Percentiles rank a stretch among this genome's conserved stretches.
These are phyloP conservation scores for Ophiostoma angusticollis DNA, from an alignment of 2,329 filamentous ascomycete genomes.

Conservation along the genomic window DNA sequence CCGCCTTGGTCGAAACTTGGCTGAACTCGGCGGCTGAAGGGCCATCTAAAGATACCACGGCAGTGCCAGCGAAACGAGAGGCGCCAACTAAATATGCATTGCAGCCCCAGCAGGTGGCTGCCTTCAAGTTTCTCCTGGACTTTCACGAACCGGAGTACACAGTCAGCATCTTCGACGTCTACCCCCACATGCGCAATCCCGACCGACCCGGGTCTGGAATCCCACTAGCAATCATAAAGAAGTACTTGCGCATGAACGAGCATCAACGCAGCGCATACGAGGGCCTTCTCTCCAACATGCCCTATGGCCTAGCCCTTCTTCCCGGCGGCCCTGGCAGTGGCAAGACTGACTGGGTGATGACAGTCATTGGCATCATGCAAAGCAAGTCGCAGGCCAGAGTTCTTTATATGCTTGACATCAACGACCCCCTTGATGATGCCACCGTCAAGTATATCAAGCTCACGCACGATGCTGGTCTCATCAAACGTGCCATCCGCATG, in stretches of 20 bases:
- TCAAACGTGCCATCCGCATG: slow-evolving; percentile 15
- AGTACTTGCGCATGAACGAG: slow-evolving; percentile 22
- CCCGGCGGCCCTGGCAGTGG: slow-evolving; percentile 35
- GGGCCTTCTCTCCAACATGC: slow-evolving; percentile 24
- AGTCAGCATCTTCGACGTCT: slow-evolving; percentile 14
- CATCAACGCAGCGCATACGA: slow-evolving; percentile 27
- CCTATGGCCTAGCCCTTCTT: slow-evolving; percentile 30
- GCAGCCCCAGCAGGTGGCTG: slow-evolving; percentile 12
- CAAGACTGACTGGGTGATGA: slow-evolving; percentile 34
- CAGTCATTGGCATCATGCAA: slow-evolving; percentile 25
- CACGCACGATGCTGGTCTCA: slow-evolving; percentile 23
- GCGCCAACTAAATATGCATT: no score
- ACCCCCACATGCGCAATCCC: slow-evolving; percentile 15
- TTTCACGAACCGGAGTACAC: slow-evolving; percentile 13
- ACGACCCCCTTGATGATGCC: slow-evolving; percentile 33
- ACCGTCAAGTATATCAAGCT: slow-evolving; percentile 28
- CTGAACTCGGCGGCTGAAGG: background rate
- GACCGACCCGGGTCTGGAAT: slow-evolving; percentile 6
- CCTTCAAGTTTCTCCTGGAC: slow-evolving; percentile 14
- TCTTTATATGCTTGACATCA: slow-evolving; percentile 34
- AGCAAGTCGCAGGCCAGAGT: slow-evolving; percentile 21
- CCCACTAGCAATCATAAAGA: slow-evolving; percentile 10
- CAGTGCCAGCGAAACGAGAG: no score
- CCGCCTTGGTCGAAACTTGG: background rate
- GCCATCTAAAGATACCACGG: background rate